These are phyloP conservation scores for Dictyostelium purpureum DNA, from an alignment of 78 protist species.

Conservation along the genomic window DNA sequence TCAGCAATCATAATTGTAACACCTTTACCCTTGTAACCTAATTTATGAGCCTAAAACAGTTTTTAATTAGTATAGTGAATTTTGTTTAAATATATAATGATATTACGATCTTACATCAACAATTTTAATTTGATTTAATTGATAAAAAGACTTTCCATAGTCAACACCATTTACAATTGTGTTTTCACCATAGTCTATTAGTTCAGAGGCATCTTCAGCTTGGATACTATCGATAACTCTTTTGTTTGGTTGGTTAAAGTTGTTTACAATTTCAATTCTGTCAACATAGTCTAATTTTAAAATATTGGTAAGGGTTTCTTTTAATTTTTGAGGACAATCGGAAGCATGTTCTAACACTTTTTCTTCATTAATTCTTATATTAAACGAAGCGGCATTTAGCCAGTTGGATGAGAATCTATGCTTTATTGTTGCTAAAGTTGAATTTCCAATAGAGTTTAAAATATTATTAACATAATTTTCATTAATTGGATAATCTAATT, in stretches of 20 bases:
- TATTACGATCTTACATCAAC: neutral
- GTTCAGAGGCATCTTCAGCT: neutral
- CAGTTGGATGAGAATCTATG: neutral
- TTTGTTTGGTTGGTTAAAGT: neutral
- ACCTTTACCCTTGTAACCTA: conserved; percentile 58
- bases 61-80: too few species aligned
- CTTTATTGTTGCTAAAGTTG: neutral
- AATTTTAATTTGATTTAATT: neutral
- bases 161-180: neutral
- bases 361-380: neutral
- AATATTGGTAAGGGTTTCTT: neutral
- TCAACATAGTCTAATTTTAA: neutral
- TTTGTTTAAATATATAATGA: too few species aligned
- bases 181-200: neutral
- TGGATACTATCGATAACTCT: neutral
- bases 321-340: neutral
- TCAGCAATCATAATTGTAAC: conserved; percentile 33
- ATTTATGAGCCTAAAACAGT: neutral
- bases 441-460: neutral
- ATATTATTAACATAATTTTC: neutral
- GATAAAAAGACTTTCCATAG: conserved; percentile 15
- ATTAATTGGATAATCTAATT: conserved; percentile 7
- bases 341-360: neutral
- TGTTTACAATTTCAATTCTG: neutral
- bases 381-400: conserved; percentile 2